phyloP scores from a whole-genome alignment of 2,329 filamentous ascomycete species.

The Phialophora chinensis region DNA sequence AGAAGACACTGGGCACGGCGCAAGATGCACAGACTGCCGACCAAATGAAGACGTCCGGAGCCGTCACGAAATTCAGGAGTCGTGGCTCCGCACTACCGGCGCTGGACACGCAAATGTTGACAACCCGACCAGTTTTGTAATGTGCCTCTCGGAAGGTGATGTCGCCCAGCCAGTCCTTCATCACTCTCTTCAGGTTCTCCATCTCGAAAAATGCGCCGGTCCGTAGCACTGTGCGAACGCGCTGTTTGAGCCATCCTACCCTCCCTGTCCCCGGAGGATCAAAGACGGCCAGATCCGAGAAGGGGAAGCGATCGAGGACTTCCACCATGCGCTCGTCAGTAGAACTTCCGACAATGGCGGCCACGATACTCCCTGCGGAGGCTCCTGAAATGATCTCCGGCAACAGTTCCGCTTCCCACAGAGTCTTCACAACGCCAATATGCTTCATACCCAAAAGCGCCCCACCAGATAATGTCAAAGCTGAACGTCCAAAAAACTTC shows the following conservation, averaged over 20 bases:
- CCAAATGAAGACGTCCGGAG: slow-evolving; percentile 94
- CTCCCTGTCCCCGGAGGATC: slow-evolving; percentile 62
- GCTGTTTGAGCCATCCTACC: slow-evolving; percentile 41
- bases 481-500: slow-evolving; percentile 68
- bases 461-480: slow-evolving; percentile 80
- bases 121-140: slow-evolving; percentile 86
- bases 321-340: slow-evolving; percentile 78
- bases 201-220: slow-evolving; percentile 77
- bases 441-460: slow-evolving; percentile 93
- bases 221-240: slow-evolving; percentile 75
- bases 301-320: slow-evolving; percentile 72
- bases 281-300: slow-evolving; percentile 82
- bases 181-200: slow-evolving; percentile 77
- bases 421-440: slow-evolving; percentile 81
- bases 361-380: slow-evolving; percentile 86
- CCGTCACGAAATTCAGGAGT: slow-evolving; percentile 89
- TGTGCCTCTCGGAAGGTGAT: slow-evolving; percentile 96
- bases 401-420: slow-evolving; percentile 75
- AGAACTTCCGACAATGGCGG: slow-evolving; percentile 76
- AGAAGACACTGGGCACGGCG: slow-evolving; percentile 82
- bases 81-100: slow-evolving; percentile 86
- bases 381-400: slow-evolving; percentile 87
- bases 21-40: slow-evolving; percentile 92
- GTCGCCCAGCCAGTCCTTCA: slow-evolving; percentile 80
- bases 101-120: slow-evolving; percentile 93